phyloP scores from a whole-genome alignment of 2,329 filamentous ascomycete genomes.

The Colletotrichum sp. region DNA sequence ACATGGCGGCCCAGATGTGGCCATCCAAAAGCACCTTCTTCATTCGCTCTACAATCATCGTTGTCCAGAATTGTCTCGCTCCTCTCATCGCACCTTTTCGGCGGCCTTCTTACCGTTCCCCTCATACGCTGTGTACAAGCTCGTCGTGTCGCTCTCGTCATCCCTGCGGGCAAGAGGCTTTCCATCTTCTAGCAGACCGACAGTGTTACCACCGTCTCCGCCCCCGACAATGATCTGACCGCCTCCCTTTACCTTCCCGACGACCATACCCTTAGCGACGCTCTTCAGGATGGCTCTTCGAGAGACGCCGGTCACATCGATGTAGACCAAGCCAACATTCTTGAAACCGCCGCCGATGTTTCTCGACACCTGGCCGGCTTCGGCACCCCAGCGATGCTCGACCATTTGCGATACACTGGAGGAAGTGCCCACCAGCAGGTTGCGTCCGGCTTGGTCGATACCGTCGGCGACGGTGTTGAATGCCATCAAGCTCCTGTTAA shows the following conservation, averaged over 20 bases:
- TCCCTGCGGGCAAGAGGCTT: slow-evolving; percentile 20
- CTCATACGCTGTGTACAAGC: slow-evolving; percentile 30
- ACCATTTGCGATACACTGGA: slow-evolving; percentile 86
- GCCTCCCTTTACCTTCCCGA: slow-evolving; percentile 78
- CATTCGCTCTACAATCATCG: neutral
- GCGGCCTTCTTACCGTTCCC: slow-evolving; percentile 36
- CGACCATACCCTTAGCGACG: slow-evolving; percentile 95
- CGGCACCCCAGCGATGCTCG: slow-evolving; percentile 84
- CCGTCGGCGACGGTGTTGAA: slow-evolving; percentile 95
- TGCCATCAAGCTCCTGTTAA: slow-evolving; percentile 97
- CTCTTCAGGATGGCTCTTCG: slow-evolving; percentile 89
- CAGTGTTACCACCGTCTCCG: slow-evolving; percentile 45
- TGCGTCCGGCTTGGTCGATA: slow-evolving; percentile 85
- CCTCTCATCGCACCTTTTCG: slow-evolving; percentile 1
- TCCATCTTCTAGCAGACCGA: slow-evolving; percentile 24
- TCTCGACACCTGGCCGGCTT: slow-evolving; percentile 80
- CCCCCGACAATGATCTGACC: slow-evolving; percentile 78
- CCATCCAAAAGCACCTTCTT: neutral
- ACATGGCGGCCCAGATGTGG: neutral
- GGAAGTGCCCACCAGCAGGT: slow-evolving; percentile 75
- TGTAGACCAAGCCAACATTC: slow-evolving; percentile 96
- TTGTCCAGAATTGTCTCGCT: neutral
- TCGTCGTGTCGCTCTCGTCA: slow-evolving; percentile 27
- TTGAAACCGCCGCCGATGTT: slow-evolving; percentile 86
- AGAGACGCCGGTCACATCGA: slow-evolving; percentile 93